phyloP scores from a whole-genome alignment of 257 asterid genomes.

The Penstemon newberryi region DNA sequence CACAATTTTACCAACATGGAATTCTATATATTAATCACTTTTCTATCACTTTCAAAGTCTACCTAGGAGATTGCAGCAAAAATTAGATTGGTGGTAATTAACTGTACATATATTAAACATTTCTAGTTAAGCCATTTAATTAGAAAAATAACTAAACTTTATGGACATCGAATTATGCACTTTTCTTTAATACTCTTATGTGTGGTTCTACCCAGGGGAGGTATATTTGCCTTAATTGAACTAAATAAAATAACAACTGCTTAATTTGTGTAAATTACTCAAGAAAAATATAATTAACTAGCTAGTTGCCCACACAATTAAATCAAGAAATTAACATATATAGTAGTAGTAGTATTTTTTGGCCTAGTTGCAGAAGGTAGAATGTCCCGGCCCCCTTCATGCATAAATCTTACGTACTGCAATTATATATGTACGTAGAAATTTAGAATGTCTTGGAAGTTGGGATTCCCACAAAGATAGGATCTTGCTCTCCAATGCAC shows the following conservation, averaged over 20 bases:
- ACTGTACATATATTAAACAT: no score
- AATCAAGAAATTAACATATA: background rate
- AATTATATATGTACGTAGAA: background rate
- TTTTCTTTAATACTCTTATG: no score
- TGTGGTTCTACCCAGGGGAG: background rate
- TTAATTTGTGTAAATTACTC: background rate
- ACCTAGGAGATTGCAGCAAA: no score
- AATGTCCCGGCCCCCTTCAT: slow-evolving; percentile 23
- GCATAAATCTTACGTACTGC: background rate
- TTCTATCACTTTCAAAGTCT: no score
- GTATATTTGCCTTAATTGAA: background rate
- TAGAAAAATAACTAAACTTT: no score
- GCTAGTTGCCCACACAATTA: background rate
- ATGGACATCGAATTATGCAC: no score
- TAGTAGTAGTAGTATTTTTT: background rate
- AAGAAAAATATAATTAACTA: background rate
- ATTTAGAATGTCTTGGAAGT: slow-evolving; percentile 22
- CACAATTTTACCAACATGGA: no score
- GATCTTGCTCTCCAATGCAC: slow-evolving; percentile 9
- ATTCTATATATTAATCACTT: no score
- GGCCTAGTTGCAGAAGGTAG: slow-evolving; percentile 16
- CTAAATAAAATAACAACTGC: background rate
- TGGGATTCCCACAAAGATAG: slow-evolving; percentile 8
- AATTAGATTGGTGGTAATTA: no score
- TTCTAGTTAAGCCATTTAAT: no score